phyloP scores from a whole-genome alignment of 1,284 basidiomycete species.

The Coniophora puteana region DNA sequence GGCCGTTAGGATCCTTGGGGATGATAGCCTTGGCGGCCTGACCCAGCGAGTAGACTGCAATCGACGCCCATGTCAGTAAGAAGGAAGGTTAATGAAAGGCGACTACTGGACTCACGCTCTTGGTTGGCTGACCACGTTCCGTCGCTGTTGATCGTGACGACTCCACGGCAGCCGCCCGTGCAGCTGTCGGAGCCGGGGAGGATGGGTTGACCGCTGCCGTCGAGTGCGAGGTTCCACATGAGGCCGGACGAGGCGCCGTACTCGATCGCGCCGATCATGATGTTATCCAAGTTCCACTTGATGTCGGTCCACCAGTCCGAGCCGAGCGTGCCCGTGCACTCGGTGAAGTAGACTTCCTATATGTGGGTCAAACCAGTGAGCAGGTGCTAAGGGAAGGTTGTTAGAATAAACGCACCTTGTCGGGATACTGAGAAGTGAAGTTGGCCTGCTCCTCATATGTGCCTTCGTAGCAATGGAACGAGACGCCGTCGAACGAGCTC shows the following conservation, averaged over 20 bases:
- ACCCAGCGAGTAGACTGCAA: conserved; percentile 66
- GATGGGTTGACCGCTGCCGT: conserved; percentile 57
- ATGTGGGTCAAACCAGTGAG: neutral
- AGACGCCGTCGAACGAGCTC: conserved; percentile 42
- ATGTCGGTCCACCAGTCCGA: conserved; percentile 80
- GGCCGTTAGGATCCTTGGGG: conserved; percentile 63
- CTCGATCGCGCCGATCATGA: conserved; percentile 44
- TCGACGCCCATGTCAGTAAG: neutral
- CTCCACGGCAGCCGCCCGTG: conserved; percentile 53
- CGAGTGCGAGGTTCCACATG: conserved; percentile 75
- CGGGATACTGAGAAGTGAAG: conserved; percentile 42
- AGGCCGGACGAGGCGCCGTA: conserved; percentile 48
- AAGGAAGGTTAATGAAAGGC: neutral
- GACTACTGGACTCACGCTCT: conserved; percentile 59
- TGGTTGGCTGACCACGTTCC: conserved; percentile 65
- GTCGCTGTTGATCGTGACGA: conserved; percentile 61
- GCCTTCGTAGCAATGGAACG: conserved; percentile 51
- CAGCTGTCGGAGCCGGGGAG: conserved; percentile 65
- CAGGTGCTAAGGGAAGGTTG: neutral
- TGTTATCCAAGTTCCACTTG: conserved; percentile 76
- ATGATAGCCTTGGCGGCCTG: conserved; percentile 71
- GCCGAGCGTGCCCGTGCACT: conserved; percentile 44
- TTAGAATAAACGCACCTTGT: conserved; percentile 36
- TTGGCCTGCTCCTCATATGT: conserved; percentile 34
- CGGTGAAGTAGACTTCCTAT: conserved; percentile 47